These are phyloP conservation scores for Funneliformis geosporum DNA, from an alignment of 192 early-diverging fungal species.

Conservation along the genomic window DNA sequence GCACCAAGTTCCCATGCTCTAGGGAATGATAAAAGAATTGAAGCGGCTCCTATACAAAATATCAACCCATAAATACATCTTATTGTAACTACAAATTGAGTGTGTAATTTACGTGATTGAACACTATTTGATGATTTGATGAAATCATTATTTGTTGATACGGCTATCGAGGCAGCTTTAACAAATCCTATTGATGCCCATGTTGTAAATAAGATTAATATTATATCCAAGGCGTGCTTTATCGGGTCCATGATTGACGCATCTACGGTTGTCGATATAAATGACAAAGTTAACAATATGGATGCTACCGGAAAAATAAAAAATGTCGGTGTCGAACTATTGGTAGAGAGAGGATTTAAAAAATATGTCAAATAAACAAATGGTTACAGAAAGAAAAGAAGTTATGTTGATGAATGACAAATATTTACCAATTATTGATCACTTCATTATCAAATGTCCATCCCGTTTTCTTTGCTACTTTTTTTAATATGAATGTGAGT, in stretches of 20 bases:
- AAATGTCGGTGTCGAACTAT: slow-evolving; percentile 42
- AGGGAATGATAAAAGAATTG: slow-evolving; percentile 46
- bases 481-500: slow-evolving; percentile 37
- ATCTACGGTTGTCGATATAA: slow-evolving; percentile 35
- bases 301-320: slow-evolving; percentile 41
- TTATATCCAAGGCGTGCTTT: slow-evolving; percentile 39
- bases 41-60: slow-evolving; percentile 36
- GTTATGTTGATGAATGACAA: too few species aligned
- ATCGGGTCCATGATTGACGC: slow-evolving; percentile 30
- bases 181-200: slow-evolving; percentile 39
- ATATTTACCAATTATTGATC: slow-evolving; percentile 42
- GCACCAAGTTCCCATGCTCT: slow-evolving; percentile 45
- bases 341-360: too few species aligned
- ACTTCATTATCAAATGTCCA: slow-evolving; percentile 46
- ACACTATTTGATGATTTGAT: slow-evolving; percentile 33
- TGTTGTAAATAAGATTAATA: slow-evolving; percentile 37
- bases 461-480: slow-evolving; percentile 38
- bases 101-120: slow-evolving; percentile 38
- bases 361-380: too few species aligned
- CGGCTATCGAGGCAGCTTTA: slow-evolving; percentile 39
- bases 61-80: slow-evolving; percentile 42
- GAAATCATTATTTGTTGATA: slow-evolving; percentile 32
- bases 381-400: neutral
- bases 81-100: slow-evolving; percentile 44
- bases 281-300: slow-evolving; percentile 38